phyloP scores from a whole-genome alignment of 2,329 filamentous ascomycete species.

The Botrytis squamosa region DNA sequence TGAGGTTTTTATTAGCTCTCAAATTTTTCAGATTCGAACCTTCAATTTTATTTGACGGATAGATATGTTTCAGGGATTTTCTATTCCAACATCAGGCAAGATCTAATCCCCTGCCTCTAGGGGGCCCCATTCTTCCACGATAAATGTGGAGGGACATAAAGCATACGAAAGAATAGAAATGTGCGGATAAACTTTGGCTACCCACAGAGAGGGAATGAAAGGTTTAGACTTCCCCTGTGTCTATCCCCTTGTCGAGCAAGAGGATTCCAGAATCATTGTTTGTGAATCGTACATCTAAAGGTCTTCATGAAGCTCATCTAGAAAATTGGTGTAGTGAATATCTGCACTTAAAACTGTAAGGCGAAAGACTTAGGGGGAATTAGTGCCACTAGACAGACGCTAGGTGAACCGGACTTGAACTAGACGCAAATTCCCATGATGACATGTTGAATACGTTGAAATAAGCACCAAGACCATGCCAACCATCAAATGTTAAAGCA shows the following conservation, averaged over 20 bases:
- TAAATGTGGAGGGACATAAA: not conserved
- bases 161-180: not conserved
- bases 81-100: not conserved
- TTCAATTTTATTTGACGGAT: not conserved
- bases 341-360: not conserved
- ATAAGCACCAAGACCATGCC: not conserved
- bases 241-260: not conserved
- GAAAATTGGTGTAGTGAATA: not conserved
- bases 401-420: not conserved
- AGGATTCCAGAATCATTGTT: not conserved
- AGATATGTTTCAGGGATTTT: not conserved
- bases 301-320: not conserved
- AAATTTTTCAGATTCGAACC: not conserved
- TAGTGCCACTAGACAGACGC: not conserved
- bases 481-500: not conserved
- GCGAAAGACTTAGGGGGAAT: not conserved
- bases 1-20: not conserved
- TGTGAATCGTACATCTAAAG: not conserved
- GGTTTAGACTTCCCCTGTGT: not conserved
- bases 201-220: not conserved
- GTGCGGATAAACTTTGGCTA: not conserved
- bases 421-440: not conserved
- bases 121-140: not conserved
- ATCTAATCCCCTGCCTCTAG: not conserved
- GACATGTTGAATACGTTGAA: not conserved